These are phyloP conservation scores for Colletotrichum lupini DNA, from an alignment of 2,329 filamentous ascomycete genomes.

Conservation along the genomic window DNA sequence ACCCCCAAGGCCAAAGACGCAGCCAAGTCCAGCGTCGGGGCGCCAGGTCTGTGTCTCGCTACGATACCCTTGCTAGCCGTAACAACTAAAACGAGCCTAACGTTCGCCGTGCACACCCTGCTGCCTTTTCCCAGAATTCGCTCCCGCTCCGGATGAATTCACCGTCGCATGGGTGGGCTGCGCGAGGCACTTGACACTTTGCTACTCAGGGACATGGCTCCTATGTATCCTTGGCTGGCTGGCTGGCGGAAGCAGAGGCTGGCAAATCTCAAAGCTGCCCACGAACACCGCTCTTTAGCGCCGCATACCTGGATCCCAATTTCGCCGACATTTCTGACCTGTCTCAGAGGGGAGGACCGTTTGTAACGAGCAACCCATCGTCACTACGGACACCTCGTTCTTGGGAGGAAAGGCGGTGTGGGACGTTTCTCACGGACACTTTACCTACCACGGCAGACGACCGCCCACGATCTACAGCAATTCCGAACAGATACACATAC, in stretches of 20 bases:
- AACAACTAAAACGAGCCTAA: conserved; percentile 33
- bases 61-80: conserved; percentile 30
- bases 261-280: conserved; percentile 5
- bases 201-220: conserved; percentile 26
- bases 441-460: conserved; percentile 7
- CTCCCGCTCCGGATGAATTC: conserved; percentile 35
- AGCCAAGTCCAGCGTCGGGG: conserved; percentile 28
- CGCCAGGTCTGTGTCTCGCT: conserved; percentile 19
- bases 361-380: neutral
- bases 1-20: conserved; percentile 15
- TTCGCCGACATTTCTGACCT: conserved; percentile 5
- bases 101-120: conserved; percentile 26
- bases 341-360: neutral
- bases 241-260: conserved; percentile 2
- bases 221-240: conserved; percentile 16
- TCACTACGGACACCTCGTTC: neutral
- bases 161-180: conserved; percentile 34
- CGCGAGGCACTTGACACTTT: conserved; percentile 32
- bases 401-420: conserved; percentile 29
- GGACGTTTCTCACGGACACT: conserved; percentile 14
- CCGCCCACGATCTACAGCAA: conserved; percentile 10
- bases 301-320: neutral
- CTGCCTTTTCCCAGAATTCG: conserved; percentile 21
- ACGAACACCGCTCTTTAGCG: neutral
- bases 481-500: conserved; percentile 6